Percentiles rank a stretch among this genome's conserved stretches.
These are phyloP conservation scores for Daldinia sp. DNA, from an alignment of 2,329 filamentous ascomycete species.

Conservation along the genomic window DNA sequence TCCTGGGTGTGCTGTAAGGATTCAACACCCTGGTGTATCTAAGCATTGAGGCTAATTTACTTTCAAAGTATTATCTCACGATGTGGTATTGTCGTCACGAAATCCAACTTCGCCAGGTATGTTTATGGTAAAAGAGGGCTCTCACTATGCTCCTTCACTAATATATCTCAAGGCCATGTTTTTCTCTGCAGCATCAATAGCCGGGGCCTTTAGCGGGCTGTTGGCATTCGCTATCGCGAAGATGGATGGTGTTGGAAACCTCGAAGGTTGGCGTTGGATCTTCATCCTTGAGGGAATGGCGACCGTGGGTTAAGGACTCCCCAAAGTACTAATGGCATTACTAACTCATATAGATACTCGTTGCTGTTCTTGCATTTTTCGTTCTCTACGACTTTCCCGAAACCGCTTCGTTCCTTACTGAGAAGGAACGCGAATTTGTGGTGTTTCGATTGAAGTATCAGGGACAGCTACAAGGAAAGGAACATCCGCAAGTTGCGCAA, in stretches of 20 bases:
- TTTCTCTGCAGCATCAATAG: slow-evolving; percentile 82
- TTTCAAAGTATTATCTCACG: slow-evolving; percentile 58
- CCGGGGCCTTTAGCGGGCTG: slow-evolving; percentile 79
- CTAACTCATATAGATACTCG: slow-evolving; percentile 50
- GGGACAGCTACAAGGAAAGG: slow-evolving; percentile 59
- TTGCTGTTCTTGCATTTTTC: slow-evolving; percentile 74
- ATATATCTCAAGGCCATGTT: slow-evolving; percentile 66
- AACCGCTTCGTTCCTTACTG: slow-evolving; percentile 75
- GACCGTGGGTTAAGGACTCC: slow-evolving; percentile 56
- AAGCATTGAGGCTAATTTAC: background rate
- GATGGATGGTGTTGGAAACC: slow-evolving; percentile 71
- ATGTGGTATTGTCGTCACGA: slow-evolving; percentile 68
- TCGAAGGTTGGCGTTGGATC: slow-evolving; percentile 70
- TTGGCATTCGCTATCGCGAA: slow-evolving; percentile 74
- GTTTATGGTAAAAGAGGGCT: background rate
- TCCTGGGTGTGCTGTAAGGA: slow-evolving; percentile 45
- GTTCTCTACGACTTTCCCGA: slow-evolving; percentile 83
- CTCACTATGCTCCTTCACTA: background rate
- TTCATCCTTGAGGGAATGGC: slow-evolving; percentile 75
- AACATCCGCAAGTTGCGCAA: slow-evolving; percentile 58
- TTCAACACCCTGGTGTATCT: background rate
- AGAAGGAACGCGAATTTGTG: slow-evolving; percentile 75
- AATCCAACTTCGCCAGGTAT: slow-evolving; percentile 57
- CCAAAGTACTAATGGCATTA: background rate
- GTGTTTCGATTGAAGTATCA: slow-evolving; percentile 75